phyloP scores from a whole-genome alignment of 192 early-diverging fungal species.

The Thamnidium elegans region DNA sequence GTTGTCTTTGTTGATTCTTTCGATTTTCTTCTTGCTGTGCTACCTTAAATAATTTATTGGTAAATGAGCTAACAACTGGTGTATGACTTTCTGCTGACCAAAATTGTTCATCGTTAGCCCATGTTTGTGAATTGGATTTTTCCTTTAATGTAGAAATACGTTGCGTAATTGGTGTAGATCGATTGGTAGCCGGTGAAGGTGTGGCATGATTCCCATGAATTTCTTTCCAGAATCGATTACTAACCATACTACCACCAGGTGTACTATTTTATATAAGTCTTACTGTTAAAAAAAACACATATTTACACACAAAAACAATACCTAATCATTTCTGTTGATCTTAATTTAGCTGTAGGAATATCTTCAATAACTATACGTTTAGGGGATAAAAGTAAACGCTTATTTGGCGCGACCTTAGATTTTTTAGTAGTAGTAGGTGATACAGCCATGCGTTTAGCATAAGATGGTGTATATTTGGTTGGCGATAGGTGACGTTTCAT shows the following conservation, averaged over 20 bases:
- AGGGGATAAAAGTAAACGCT: not conserved
- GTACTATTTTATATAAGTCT: not conserved
- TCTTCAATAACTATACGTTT: not conserved
- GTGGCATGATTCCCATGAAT: conserved; percentile 2
- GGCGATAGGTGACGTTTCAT: not conserved
- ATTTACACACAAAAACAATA: not conserved
- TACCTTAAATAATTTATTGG: not conserved
- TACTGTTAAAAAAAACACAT: not conserved
- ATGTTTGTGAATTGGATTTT: not conserved
- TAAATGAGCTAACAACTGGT: not conserved
- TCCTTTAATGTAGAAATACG: not conserved
- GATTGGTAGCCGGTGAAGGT: not conserved
- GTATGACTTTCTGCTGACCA: conserved; percentile 3
- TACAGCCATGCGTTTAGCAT: not conserved
- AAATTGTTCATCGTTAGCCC: conserved; percentile 4
- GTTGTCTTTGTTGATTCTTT: not conserved
- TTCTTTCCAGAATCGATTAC: conserved; percentile 16
- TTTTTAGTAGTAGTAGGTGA: too few species aligned
- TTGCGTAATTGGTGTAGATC: not conserved
- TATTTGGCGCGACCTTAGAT: not conserved
- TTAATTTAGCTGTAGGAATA: conserved; percentile 13
- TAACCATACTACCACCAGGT: conserved; percentile 7
- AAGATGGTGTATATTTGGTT: not conserved
- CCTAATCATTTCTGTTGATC: conserved; percentile 12
- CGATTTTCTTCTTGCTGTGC: not conserved